A percentile compares a stretch with the other conserved stretches of the same genome.
These are phyloP conservation scores for Hevea brasiliensis DNA, from an alignment of 345 rosid species.

Conservation along the genomic window DNA sequence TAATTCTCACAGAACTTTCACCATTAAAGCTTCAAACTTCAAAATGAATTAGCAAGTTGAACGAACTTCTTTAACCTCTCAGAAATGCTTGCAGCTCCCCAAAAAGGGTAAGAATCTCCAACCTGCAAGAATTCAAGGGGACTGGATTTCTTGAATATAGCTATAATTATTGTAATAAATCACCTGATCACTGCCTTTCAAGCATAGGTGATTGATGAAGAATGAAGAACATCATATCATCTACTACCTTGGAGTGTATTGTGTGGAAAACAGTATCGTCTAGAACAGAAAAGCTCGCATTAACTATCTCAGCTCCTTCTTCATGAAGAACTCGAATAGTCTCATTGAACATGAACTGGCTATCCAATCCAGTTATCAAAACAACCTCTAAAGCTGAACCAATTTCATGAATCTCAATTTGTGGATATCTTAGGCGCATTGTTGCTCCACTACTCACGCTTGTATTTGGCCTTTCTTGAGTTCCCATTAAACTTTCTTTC, in stretches of 20 bases:
- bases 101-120: slow-evolving; percentile 24
- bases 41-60: slow-evolving; percentile 16
- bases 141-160: no score
- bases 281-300: slow-evolving; percentile 40
- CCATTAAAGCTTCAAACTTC: background rate
- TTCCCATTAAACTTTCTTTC: slow-evolving; percentile 38
- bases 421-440: slow-evolving; percentile 22
- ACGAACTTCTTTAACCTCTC: slow-evolving; percentile 40
- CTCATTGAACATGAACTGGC: slow-evolving; percentile 42
- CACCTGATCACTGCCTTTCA: no score
- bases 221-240: no score
- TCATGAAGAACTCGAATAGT: slow-evolving; percentile 43
- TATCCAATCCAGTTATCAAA: slow-evolving; percentile 41
- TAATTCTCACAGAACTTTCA: background rate
- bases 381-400: slow-evolving; percentile 44
- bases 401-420: slow-evolving; percentile 36
- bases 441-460: background rate
- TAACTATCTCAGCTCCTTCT: slow-evolving; percentile 46
- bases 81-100: slow-evolving; percentile 37
- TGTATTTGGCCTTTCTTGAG: background rate
- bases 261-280: slow-evolving; percentile 42
- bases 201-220: no score
- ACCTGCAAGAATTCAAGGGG: slow-evolving; percentile 26
- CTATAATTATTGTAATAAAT: no score
- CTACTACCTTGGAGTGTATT: slow-evolving; percentile 39